Evolutionary conservation across 768 basidiomycete species (phyloP), one percentile per base, ranked within the genome.

Genomic region (Lactarius evosmus): DNA sequence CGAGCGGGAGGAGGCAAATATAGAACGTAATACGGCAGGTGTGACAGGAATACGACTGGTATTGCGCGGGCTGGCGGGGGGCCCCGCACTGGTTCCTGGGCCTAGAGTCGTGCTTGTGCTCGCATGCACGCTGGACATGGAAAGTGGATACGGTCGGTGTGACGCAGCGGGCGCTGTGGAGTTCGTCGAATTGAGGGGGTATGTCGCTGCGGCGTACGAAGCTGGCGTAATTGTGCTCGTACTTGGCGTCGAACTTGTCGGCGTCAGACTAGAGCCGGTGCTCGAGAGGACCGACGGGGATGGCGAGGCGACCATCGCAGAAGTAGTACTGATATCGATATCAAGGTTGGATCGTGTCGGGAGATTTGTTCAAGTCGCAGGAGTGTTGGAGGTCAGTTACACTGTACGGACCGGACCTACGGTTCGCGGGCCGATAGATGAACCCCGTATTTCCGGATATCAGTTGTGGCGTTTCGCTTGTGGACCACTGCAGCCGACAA

Each of bases 1-100:
- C 0, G 89, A 87, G 16, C 91, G 83, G 25, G 91, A 93, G 14
- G 91, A 93, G 30, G 92, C 85, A 73, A 94, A 94, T 69, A 94
- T 94, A 56, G 89, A 87, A 44, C 91, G 81, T 63, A 94, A 73
- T 1, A 90, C 86, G 11, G 88, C 87, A 11, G 91, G 91, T 0
- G 91, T 93, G 22, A 93, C 89, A 60, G 91, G 91, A 56, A 93
- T 88, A 29, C 88, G 83, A 62, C 83, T 84, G 22, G 81, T 76
- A 19, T 83, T 79, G 25, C 78, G 70, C 14, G 81, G 77, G 12
- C 44, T 67, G n/a, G 54, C 17, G 76, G 80, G 49, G 73, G 81
- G 25, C 74, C 78, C 67, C 70, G 63, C 73, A 70, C 56, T 61
- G 69, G 61, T 61, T 72, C 60, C 7, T 32, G 52, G 19, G 12